These are phyloP conservation scores for Scytalidium sp. DNA, from an alignment of 2,329 filamentous ascomycete species.

Conservation along the genomic window DNA sequence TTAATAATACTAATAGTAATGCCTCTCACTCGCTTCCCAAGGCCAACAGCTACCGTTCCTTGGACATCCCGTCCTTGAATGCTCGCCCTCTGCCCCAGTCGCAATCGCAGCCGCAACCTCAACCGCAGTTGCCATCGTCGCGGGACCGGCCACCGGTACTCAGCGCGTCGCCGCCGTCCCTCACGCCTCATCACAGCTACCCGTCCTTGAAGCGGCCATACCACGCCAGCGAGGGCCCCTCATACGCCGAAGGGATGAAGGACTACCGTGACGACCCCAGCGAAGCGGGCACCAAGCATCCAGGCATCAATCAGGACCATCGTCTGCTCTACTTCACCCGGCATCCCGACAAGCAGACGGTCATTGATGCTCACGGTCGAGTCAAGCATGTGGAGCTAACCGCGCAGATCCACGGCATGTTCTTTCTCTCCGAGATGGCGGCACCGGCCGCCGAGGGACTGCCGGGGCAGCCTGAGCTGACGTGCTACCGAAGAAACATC, in stretches of 20 bases:
- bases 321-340: slow-evolving; percentile 29
- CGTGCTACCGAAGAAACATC: slow-evolving; percentile 91
- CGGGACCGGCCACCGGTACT: slow-evolving; percentile 19
- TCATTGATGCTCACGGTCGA: slow-evolving; percentile 48
- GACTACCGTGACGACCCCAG: slow-evolving; percentile 26
- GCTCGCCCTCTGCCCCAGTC: slow-evolving; percentile 5
- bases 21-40: slow-evolving; percentile 9
- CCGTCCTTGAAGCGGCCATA: slow-evolving; percentile 29
- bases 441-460: slow-evolving; percentile 47
- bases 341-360: slow-evolving; percentile 35
- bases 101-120: slow-evolving; percentile 16
- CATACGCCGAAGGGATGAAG: slow-evolving; percentile 24
- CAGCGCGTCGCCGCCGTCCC: slow-evolving; percentile 21
- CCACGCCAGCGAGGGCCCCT: slow-evolving; percentile 20
- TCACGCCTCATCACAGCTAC: slow-evolving; percentile 28
- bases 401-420: slow-evolving; percentile 84
- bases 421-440: slow-evolving; percentile 70
- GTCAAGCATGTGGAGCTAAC: slow-evolving; percentile 46
- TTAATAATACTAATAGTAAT: too few species aligned
- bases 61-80: slow-evolving; percentile 25
- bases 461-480: slow-evolving; percentile 71
- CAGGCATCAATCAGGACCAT: slow-evolving; percentile 30
- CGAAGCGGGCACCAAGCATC: slow-evolving; percentile 20
- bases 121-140: too few species aligned
- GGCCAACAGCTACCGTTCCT: slow-evolving; percentile 23